Evolutionary conservation across 306 rosid genomes (phyloP).

Genomic region (Casuarina glauca): DNA sequence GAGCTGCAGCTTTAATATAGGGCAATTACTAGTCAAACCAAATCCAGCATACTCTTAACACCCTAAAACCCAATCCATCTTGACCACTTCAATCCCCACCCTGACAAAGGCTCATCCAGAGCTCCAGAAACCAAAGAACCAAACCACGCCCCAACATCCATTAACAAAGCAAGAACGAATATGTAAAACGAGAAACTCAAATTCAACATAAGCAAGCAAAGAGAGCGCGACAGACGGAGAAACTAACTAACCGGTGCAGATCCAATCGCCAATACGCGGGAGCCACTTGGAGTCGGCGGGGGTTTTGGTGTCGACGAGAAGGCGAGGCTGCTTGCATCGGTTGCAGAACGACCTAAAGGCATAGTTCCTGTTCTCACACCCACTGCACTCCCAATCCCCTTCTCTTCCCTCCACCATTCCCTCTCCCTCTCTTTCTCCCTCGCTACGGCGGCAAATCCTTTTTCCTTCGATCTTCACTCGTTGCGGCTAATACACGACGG

Average conservation of each 20-base stretch:
- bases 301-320: slow-evolving; percentile 86
- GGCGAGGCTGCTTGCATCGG: slow-evolving; percentile 93
- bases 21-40: background rate
- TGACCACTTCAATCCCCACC: background rate
- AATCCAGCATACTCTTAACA: background rate
- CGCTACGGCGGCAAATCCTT: background rate
- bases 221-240: background rate
- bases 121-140: background rate
- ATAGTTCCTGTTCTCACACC: slow-evolving; percentile 88
- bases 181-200: background rate
- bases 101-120: background rate
- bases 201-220: background rate
- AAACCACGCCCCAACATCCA: background rate
- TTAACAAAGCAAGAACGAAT: background rate
- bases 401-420: slow-evolving; percentile 80
- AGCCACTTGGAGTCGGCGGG: slow-evolving; percentile 98
- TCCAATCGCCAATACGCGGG: slow-evolving; percentile 95
- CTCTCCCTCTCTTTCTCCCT: slow-evolving; percentile 16
- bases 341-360: slow-evolving; percentile 98
- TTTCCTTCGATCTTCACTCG: background rate
- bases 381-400: slow-evolving; percentile 96
- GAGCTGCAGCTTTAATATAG: background rate
- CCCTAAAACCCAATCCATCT: background rate
- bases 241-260: slow-evolving; percentile 87
- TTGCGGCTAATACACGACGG: background rate